A percentile compares a stretch with the other conserved stretches of the same genome.
These are phyloP conservation scores for Lepiota venenata DNA, from an alignment of 768 basidiomycete genomes.

Conservation along the genomic window DNA sequence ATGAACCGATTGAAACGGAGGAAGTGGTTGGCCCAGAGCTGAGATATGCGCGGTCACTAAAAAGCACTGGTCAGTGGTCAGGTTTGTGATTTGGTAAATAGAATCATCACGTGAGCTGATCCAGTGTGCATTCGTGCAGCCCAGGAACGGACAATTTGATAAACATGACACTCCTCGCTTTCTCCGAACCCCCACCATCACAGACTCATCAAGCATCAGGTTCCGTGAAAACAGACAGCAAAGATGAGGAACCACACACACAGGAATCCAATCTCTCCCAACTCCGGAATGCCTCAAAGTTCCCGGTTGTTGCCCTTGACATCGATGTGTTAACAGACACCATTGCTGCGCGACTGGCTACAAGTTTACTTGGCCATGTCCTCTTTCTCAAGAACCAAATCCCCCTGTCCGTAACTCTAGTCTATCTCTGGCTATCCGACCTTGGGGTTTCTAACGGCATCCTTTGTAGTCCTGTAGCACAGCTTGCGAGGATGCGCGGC, in stretches of 20 bases:
- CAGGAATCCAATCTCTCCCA: neutral
- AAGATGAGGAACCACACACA: neutral
- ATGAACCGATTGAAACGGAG: too few relatives aligned
- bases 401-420: conserved; percentile 58
- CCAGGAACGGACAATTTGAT: neutral
- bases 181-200: conserved; percentile 1
- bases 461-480: conserved; percentile 60
- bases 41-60: too few relatives aligned
- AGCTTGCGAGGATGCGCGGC: conserved; percentile 53
- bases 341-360: conserved; percentile 63
- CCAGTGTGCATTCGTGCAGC: too few relatives aligned
- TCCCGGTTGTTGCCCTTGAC: conserved; percentile 43
- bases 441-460: neutral
- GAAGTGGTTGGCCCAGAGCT: too few relatives aligned
- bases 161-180: neutral
- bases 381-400: conserved; percentile 78
- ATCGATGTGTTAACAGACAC: conserved; percentile 48
- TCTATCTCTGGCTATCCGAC: neutral
- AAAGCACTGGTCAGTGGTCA: too few relatives aligned
- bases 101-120: too few relatives aligned
- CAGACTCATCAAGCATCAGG: neutral
- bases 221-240: neutral
- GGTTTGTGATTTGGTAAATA: too few relatives aligned
- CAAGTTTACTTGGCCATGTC: conserved; percentile 62
- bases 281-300: conserved; percentile 10